phyloP scores from a whole-genome alignment of 1,284 basidiomycete species.

The Sporisorium iseilematis-ciliati region DNA sequence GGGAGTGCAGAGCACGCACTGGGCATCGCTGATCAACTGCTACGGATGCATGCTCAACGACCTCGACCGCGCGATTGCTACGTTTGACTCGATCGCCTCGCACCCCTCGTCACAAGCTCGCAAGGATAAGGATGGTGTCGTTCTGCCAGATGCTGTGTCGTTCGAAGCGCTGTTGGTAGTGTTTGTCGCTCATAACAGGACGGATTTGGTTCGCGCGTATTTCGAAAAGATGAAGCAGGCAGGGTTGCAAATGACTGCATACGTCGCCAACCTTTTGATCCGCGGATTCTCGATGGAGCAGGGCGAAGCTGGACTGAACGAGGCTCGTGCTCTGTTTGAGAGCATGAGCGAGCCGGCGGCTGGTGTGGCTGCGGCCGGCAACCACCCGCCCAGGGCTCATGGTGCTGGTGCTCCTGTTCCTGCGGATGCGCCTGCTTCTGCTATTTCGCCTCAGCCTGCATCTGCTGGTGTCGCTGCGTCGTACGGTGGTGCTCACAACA shows the following conservation, averaged over 20 bases:
- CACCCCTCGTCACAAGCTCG: constrained; percentile 70
- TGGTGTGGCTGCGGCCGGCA: constrained; percentile 89
- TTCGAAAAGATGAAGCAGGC: constrained; percentile 76
- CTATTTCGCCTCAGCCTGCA: not conserved
- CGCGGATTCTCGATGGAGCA: constrained; percentile 76
- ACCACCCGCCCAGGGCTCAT: constrained; percentile 76
- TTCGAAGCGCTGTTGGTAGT: constrained; percentile 93
- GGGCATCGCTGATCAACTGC: constrained; percentile 90
- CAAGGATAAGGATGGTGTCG: constrained; percentile 40
- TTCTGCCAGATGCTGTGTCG: constrained; percentile 82
- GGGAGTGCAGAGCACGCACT: constrained; percentile 84
- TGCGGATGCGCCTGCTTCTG: constrained; percentile 12
- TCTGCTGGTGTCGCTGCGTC: not conserved
- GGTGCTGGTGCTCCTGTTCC: constrained; percentile 70
- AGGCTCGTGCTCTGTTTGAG: constrained; percentile 78
- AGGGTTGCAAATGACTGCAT: constrained; percentile 90
- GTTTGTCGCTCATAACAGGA: constrained; percentile 81
- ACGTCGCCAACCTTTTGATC: constrained; percentile 93
- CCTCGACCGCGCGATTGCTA: constrained; percentile 79
- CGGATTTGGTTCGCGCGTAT: constrained; percentile 83
- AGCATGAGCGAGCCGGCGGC: constrained; percentile 84
- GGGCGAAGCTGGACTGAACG: constrained; percentile 75
- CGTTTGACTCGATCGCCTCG: constrained; percentile 81
- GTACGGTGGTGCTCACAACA: not conserved
- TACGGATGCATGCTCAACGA: constrained; percentile 86